These are phyloP conservation scores for Elaphomyces granulatus DNA, from an alignment of 495 filamentous ascomycete species.

Conservation along the genomic window DNA sequence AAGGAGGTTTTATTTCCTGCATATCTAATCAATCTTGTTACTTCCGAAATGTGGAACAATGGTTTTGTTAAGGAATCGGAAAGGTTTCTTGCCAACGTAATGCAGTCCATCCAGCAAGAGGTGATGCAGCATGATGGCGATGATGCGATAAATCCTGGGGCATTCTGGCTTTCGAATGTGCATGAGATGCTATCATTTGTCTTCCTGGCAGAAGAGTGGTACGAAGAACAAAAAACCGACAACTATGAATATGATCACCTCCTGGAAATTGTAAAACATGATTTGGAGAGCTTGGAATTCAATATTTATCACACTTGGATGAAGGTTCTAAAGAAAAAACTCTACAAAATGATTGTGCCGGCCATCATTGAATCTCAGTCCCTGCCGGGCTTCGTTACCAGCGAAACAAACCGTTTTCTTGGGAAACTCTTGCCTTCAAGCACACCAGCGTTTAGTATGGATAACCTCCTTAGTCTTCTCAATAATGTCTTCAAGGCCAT, in stretches of 20 bases:
- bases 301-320: conserved; percentile 99
- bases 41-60: conserved; percentile 99
- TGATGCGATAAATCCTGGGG: conserved; percentile 90
- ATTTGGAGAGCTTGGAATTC: conserved; percentile 96
- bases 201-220: conserved; percentile 98
- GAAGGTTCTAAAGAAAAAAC: conserved; percentile 98
- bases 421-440: conserved; percentile 86
- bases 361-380: conserved; percentile 99
- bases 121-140: conserved; percentile 98
- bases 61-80: conserved; percentile 99
- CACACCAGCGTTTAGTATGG: conserved; percentile 93
- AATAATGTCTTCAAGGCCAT: conserved; percentile 98
- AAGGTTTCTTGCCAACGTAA: conserved; percentile 95
- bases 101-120: conserved; percentile 98
- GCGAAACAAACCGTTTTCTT: conserved; percentile 93
- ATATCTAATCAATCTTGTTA: conserved; percentile 97
- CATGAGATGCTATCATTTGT: conserved; percentile 99
- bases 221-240: conserved; percentile 97
- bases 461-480: conserved; percentile 88
- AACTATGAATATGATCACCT: conserved; percentile 98
- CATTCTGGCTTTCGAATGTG: conserved; percentile 98
- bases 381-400: conserved; percentile 94
- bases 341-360: conserved; percentile 98
- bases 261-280: conserved; percentile 97
- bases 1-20: conserved; percentile 98